A percentile compares a stretch with the other conserved stretches of the same genome.
Evolutionary conservation across 176 grass and related monocot genomes (phyloP).

Genomic region (Carex parvula): DNA sequence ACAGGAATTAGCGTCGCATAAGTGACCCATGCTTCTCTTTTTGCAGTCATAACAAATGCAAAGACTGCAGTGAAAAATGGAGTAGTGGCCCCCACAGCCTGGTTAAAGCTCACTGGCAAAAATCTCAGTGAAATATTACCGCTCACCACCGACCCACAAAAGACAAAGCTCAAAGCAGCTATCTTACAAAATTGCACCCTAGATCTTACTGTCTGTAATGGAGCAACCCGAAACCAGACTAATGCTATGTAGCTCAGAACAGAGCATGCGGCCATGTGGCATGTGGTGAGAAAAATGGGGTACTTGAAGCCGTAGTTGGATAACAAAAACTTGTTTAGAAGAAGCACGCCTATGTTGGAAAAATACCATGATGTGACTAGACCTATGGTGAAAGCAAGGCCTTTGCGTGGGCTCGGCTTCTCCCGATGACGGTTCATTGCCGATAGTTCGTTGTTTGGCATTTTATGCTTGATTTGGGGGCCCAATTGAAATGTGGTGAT

Average conservation of each 20-base stretch:
- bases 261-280: conserved; percentile 93
- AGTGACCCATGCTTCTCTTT: conserved; percentile 64
- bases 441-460: conserved; percentile 9
- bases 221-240: conserved; percentile 73
- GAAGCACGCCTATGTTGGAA: conserved; percentile 96
- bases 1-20: conserved; percentile 75
- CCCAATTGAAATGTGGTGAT: not conserved
- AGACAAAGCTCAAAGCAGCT: conserved; percentile 69
- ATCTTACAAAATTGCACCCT: conserved; percentile 63
- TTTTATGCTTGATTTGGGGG: conserved; percentile 1
- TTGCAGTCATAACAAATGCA: conserved; percentile 61
- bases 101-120: conserved; percentile 79
- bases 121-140: conserved; percentile 77
- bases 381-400: conserved; percentile 46
- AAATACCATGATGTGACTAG: conserved; percentile 84
- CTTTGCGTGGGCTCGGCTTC: not conserved
- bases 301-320: conserved; percentile 99
- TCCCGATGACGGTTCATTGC: conserved; percentile 13
- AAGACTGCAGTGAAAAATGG: conserved; percentile 82
- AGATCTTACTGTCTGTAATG: conserved; percentile 63
- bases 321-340: conserved; percentile 98
- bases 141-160: conserved; percentile 73
- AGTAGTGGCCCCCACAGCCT: conserved; percentile 75
- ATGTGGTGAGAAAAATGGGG: conserved; percentile 99
- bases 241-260: conserved; percentile 83